Evolutionary conservation across 345 rosid species (phyloP), one percentile per base, ranked within the genome.

Genomic region (Citrus mangshanensis): DNA sequence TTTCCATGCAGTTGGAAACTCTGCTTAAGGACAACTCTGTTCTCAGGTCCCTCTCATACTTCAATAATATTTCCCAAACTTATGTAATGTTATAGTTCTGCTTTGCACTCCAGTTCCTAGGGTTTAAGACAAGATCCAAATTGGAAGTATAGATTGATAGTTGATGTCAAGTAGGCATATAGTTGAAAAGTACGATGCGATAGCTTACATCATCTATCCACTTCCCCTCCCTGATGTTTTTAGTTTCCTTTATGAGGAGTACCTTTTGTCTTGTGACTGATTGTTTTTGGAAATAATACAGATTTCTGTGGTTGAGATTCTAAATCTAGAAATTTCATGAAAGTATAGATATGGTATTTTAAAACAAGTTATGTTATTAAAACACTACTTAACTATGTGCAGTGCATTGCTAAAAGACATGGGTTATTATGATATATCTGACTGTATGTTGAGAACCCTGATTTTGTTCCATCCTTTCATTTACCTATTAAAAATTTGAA

Each of bases 1-100:
- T 81, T 82, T 85, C 94, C 58, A 59, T 79, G 37, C 83, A 87
- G 75, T 78, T 91, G 81, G 88, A 88, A 76, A 40, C 77, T 56
- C 73, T 91, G 51, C 66, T 82, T 61, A 79, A 64, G 77, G 94
- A 92, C 78, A 90, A 88, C 78, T 72, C 78, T n/a, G 81, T 78
- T 70, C 89, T 91, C 83, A 91, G 95, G 97, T 92, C 6, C n/a
- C 69, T 79, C 70, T 46, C 28, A 4, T 63, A 28, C 34, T 78
- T 76, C 8, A 21, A 34, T 59, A n/a, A 72, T 67, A 69, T 35
- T 56, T 85, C 67, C 46, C 38, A 60, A 14, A 56, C 40, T 46
- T 66, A 74, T 28, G 37, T 25, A 40, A 30, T 42, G 10, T 73
- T 27, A 28, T 42, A 38, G 27, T 40, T 35, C 18, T 34, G 14